A percentile compares a stretch with the other conserved stretches of the same genome.
Conservation (phyloP, 192 early-diverging fungal genomes). For the Backusella circina region DNA sequence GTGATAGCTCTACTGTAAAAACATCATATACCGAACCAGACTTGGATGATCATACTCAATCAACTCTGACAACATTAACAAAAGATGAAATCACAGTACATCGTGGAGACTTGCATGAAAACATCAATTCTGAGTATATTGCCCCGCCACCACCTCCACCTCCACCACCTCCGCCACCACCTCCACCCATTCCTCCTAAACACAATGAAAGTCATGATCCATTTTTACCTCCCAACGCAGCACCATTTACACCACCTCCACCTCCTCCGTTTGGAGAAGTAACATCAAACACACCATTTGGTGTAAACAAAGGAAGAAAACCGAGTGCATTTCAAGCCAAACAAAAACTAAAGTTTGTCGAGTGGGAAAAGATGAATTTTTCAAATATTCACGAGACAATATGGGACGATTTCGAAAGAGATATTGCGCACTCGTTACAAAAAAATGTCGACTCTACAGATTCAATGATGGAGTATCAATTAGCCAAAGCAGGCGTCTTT, state of each 20-base stretch:
- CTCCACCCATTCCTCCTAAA: conserved; percentile 21
- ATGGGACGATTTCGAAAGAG: conserved; percentile 40
- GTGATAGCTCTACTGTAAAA: not conserved
- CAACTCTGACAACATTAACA: not conserved
- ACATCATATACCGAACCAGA: not conserved
- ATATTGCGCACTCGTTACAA: not conserved
- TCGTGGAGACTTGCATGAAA: too few species aligned
- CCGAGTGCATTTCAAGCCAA: conserved; percentile 47
- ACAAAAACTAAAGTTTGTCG: conserved; percentile 69
- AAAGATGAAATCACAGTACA: not conserved
- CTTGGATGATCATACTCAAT: not conserved
- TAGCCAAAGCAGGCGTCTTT: conserved; percentile 32
- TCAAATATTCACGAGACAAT: conserved; percentile 58
- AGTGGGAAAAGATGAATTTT: conserved; percentile 79
- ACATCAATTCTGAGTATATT: conserved; percentile 10
- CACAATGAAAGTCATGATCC: not conserved
- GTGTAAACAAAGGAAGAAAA: conserved; percentile 12
- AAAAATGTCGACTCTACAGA: conserved; percentile 5
- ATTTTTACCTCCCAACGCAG: conserved; percentile 17
- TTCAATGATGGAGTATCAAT: conserved; percentile 25
- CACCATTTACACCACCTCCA: conserved; percentile 29
- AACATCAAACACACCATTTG: not conserved
- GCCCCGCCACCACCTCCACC: conserved; percentile 16
- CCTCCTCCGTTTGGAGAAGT: conserved; percentile 4
- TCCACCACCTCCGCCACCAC: conserved; percentile 21